These are phyloP conservation scores for Sordaria brevicollis DNA, from an alignment of 495 filamentous ascomycete species.

Conservation along the genomic window DNA sequence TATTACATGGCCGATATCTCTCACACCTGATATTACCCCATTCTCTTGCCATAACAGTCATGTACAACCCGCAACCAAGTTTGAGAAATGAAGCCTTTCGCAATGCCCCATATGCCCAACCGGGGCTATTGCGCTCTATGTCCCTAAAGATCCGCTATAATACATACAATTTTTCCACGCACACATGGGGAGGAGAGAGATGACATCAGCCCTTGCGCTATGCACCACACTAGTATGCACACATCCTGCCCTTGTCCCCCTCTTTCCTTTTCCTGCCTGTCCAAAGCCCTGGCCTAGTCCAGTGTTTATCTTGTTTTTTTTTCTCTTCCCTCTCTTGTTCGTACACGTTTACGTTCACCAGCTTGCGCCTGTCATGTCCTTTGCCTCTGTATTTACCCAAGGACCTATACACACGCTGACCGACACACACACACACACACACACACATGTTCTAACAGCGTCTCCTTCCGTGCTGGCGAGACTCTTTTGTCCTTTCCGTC, in stretches of 20 bases:
- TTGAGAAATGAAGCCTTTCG: not conserved
- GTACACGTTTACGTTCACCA: slow-evolving; percentile 18
- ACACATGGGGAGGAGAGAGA: slow-evolving; percentile 23
- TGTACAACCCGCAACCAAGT: not conserved
- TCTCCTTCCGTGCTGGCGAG: not conserved
- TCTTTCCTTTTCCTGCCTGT: not conserved
- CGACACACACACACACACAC: slow-evolving; percentile 9
- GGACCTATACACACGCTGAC: too few relatives aligned
- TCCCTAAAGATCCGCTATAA: slow-evolving; percentile 20
- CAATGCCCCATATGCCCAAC: slow-evolving; percentile 7
- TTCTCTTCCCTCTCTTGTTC: slow-evolving; percentile 9
- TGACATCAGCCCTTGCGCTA: slow-evolving; percentile 13
- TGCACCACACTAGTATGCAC: slow-evolving; percentile 12
- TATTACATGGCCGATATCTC: not conserved
- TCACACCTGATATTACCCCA: not conserved
- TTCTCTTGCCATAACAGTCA: not conserved
- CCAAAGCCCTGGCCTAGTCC: not conserved
- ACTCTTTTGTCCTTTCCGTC: not conserved
- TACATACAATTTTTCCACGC: slow-evolving; percentile 18
- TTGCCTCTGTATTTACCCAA: not conserved
- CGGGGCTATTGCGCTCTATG: slow-evolving; percentile 12
- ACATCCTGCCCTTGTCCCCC: not conserved
- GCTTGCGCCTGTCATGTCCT: not conserved
- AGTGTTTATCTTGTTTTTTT: not conserved
- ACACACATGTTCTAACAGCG: not conserved